Conservation (phyloP, 257 asterid genomes). For the Cinchona pubescens region DNA sequence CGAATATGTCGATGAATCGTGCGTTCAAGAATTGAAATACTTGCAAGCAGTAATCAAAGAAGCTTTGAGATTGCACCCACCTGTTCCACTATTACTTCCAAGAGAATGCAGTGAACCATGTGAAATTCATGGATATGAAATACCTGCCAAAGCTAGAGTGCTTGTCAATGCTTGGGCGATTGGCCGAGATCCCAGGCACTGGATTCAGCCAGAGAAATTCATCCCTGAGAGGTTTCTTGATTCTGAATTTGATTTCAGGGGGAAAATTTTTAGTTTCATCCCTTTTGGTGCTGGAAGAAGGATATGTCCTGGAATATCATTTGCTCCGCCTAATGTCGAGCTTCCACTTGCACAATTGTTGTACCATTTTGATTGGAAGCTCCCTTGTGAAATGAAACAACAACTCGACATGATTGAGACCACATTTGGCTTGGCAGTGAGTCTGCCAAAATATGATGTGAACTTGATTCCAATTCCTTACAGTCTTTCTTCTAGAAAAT, state of each 20-base stretch:
- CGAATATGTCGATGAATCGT: constrained; percentile 9
- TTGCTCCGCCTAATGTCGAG: too few relatives aligned
- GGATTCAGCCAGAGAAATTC: constrained; percentile 16
- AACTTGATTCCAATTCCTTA: too few relatives aligned
- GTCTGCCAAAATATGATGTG: too few relatives aligned
- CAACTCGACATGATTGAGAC: too few relatives aligned
- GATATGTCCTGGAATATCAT: too few relatives aligned
- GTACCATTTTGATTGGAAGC: too few relatives aligned
- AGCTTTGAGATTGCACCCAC: constrained; percentile 18
- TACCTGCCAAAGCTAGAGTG: constrained; percentile 7
- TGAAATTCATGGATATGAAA: constrained; percentile 1
- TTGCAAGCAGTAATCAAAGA: constrained; percentile 18
- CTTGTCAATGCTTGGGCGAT: constrained; percentile 20
- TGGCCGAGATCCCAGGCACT: constrained; percentile 11
- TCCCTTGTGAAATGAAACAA: too few relatives aligned
- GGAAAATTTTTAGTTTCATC: constrained; percentile 1
- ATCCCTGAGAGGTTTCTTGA: constrained; percentile 6
- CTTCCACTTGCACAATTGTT: too few relatives aligned
- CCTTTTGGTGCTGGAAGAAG: constrained; percentile 11
- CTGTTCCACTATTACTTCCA: constrained; percentile 7
- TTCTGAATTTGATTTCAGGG: constrained; percentile 3
- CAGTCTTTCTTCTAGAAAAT: too few relatives aligned
- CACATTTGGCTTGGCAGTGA: too few relatives aligned
- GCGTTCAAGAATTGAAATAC: constrained; percentile 8
- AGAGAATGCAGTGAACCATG: constrained; percentile 12